Conservation (phyloP, 371 early-diverging fungal genomes). For the Pancytospora philotis region DNA sequence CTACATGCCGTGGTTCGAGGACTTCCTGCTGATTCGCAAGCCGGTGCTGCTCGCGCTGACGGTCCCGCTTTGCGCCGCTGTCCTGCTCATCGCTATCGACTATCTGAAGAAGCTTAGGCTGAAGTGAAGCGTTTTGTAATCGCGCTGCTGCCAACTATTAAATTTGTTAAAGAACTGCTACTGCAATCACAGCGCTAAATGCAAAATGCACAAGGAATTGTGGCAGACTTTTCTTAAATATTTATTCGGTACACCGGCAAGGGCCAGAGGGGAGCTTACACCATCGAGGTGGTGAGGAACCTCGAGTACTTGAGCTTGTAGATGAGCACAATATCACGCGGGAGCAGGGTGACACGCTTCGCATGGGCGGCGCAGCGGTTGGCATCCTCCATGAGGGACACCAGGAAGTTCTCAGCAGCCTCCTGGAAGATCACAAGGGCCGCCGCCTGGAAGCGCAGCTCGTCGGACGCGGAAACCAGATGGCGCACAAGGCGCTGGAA, state of each 20-base stretch:
- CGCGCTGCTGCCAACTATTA: background rate
- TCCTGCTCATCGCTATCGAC: slow-evolving; percentile 8
- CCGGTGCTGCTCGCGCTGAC: slow-evolving; percentile 1
- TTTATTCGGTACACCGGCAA: too few relatives aligned
- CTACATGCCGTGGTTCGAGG: slow-evolving; percentile 13
- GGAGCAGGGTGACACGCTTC: slow-evolving; percentile 79
- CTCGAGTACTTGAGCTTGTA: slow-evolving; percentile 66
- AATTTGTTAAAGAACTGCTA: background rate
- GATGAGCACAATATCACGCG: slow-evolving; percentile 76
- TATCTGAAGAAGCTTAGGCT: slow-evolving; percentile 7
- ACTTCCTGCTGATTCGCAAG: slow-evolving; percentile 2
- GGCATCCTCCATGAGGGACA: slow-evolving; percentile 79
- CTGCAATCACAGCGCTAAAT: too few relatives aligned
- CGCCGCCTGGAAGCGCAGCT: slow-evolving; percentile 62
- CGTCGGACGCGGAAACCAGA: slow-evolving; percentile 39
- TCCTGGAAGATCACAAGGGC: slow-evolving; percentile 77
- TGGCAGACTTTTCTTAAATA: too few relatives aligned
- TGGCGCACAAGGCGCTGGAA: slow-evolving; percentile 66
- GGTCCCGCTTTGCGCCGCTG: background rate
- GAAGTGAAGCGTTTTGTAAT: background rate
- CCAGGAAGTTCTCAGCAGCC: slow-evolving; percentile 73
- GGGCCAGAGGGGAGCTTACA: too few relatives aligned
- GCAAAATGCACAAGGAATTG: too few relatives aligned
- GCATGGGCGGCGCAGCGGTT: slow-evolving; percentile 77
- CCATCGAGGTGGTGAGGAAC: slow-evolving; percentile 9